Base-by-base conservation (phyloP, 352 stramenopile species). In the Phytophthora meadii region DNA sequence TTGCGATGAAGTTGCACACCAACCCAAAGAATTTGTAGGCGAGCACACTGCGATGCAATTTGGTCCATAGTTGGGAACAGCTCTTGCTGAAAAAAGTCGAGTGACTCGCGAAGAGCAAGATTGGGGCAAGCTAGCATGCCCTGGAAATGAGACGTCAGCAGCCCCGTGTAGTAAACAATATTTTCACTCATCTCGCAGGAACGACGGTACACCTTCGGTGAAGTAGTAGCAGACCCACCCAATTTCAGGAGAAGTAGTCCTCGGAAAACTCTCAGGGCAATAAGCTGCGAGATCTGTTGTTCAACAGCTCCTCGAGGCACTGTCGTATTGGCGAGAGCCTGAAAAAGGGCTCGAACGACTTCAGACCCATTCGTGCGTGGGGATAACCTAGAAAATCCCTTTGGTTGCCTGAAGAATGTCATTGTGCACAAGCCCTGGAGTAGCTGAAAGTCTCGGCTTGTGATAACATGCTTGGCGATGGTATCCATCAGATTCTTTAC, bases 81-180 rank as follows among this genome's bases (percentile, higher is more conserved):
- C 15, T 91, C 84, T 22, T 77, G 55, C 53, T 82, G 70, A 28
- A 89, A 89, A 62, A 91, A 91, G 7, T 76, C 64, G 2, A 93
- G 62, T 8, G 82, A 88, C 44, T 93, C 82, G 24, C 63, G 79
- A 36, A 93, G 74, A 1, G 72, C 67, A 4, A 86, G 32, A 7
- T 72, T 50, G 10, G 61, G 68, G 10, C 62, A 50, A 9, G 60
- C 70, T 5, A 84, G 37, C 14, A 88, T 68, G 1, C 72, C 65
- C 34, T 88, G 72, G 50, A 84, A 88, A 34, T 92, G 83, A 3
- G 70, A 63, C 19, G 71, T 81, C 25, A 91, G 58, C 9, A 94
- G 61, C 10, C 76, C 69, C 7, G 83, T 77, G 53, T 92, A 93
- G 48, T 74, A 84, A 19, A 84, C 63, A 22, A 72, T 60, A 28